Conservation (phyloP, 2,329 filamentous ascomycete genomes). For the Knoxdaviesia capensis region DNA sequence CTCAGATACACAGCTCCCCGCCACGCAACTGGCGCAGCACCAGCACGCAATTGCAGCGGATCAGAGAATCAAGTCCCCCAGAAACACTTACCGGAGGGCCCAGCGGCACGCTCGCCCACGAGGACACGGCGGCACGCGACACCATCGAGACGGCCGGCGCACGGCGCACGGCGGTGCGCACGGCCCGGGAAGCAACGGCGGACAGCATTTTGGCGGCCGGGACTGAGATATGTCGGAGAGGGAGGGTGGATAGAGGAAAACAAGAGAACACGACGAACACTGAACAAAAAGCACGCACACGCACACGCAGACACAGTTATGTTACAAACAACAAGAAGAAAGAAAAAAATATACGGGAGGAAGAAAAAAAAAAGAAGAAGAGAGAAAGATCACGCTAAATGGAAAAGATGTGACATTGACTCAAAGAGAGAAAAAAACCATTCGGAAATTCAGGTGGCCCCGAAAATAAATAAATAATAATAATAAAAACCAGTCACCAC, state of each 20-base stretch:
- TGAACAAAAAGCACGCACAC: too few relatives aligned
- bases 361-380: neutral
- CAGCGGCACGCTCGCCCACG: constrained; percentile 81
- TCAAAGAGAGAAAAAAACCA: constrained; percentile 3
- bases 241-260: constrained; percentile 6
- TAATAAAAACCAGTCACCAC: neutral
- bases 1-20: neutral
- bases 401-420: neutral
- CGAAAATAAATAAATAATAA: neutral
- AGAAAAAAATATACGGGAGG: constrained; percentile 6
- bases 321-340: neutral
- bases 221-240: neutral
- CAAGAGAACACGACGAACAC: constrained; percentile 4
- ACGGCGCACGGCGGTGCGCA: constrained; percentile 15
- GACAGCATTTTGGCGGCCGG: constrained; percentile 21
- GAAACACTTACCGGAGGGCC: constrained; percentile 64
- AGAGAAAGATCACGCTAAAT: constrained; percentile 6
- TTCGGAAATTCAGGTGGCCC: neutral
- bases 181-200: constrained; percentile 21
- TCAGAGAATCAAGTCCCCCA: neutral
- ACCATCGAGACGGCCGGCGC: constrained; percentile 19
- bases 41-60: neutral
- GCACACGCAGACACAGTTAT: too few relatives aligned
- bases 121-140: constrained; percentile 45
- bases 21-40: neutral